Percentiles rank a stretch among this genome's conserved stretches.
Evolutionary conservation across 129 eudicot genomes (phyloP).

Genomic region (Pittosporum tobira): DNA sequence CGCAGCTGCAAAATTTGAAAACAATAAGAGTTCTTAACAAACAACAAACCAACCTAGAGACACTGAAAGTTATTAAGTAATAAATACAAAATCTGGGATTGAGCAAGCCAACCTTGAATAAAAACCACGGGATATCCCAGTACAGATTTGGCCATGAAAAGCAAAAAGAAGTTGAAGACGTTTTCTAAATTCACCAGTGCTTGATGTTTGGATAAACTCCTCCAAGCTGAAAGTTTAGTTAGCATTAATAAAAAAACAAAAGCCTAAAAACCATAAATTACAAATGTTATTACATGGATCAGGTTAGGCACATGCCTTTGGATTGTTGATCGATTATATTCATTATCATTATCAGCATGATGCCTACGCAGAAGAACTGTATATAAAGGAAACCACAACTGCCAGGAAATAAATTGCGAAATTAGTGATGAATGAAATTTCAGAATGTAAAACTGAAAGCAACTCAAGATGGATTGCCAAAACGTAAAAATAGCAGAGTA

Average conservation of each 20-base stretch:
- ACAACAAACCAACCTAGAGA: neutral
- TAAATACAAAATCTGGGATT: neutral
- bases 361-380: constrained; percentile 45
- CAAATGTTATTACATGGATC: neutral
- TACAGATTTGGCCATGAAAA: constrained; percentile 67
- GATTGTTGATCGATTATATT: constrained; percentile 41
- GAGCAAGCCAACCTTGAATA: constrained; percentile 38
- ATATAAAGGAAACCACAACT: constrained; percentile 95
- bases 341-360: constrained; percentile 30
- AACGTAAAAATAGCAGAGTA: neutral
- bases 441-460: neutral
- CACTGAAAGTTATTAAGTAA: neutral
- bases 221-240: constrained; percentile 48
- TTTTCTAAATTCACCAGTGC: constrained; percentile 77
- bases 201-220: constrained; percentile 74
- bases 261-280: neutral
- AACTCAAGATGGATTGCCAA: too few species aligned
- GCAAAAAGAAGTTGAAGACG: constrained; percentile 81
- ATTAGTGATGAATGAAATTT: neutral
- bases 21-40: neutral
- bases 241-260: constrained; percentile 7
- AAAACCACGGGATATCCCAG: constrained; percentile 34
- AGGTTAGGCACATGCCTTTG: constrained; percentile 48
- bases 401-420: constrained; percentile 17
- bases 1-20: constrained; percentile 35